A percentile compares a stretch with the other conserved stretches of the same genome.
Conservation (phyloP, 2,329 filamentous ascomycete species). For the Paraconiothyrium sp. region DNA sequence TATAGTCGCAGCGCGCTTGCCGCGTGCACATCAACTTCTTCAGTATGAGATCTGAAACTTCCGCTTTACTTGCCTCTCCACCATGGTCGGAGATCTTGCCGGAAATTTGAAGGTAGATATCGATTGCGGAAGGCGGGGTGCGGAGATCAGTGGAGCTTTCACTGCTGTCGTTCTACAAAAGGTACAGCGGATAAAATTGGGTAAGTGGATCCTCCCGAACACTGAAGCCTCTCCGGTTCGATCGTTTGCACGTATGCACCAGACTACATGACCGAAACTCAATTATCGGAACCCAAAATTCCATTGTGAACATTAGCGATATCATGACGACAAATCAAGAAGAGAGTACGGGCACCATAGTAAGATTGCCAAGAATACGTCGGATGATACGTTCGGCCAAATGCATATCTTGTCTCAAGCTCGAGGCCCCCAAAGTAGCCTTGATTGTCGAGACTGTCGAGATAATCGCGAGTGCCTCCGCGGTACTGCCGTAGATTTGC, state of each 20-base stretch:
- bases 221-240: background rate
- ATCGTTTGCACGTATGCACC: background rate
- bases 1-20: slow-evolving; percentile 8
- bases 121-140: background rate
- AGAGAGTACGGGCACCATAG: background rate
- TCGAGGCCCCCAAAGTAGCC: background rate
- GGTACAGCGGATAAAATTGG: slow-evolving; percentile 1
- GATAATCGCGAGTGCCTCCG: background rate
- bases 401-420: background rate
- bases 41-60: background rate
- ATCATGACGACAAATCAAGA: background rate
- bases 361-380: background rate
- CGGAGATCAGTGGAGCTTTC: background rate
- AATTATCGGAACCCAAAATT: background rate
- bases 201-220: background rate
- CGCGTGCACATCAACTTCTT: slow-evolving; percentile 10
- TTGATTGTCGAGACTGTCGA: background rate
- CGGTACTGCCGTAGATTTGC: background rate
- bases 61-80: background rate
- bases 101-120: background rate
- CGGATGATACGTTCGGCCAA: background rate
- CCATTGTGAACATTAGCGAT: background rate
- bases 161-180: background rate
- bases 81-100: background rate
- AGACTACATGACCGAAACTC: background rate